phyloP scores from a whole-genome alignment of 768 basidiomycete genomes.

The Collybia sordida region DNA sequence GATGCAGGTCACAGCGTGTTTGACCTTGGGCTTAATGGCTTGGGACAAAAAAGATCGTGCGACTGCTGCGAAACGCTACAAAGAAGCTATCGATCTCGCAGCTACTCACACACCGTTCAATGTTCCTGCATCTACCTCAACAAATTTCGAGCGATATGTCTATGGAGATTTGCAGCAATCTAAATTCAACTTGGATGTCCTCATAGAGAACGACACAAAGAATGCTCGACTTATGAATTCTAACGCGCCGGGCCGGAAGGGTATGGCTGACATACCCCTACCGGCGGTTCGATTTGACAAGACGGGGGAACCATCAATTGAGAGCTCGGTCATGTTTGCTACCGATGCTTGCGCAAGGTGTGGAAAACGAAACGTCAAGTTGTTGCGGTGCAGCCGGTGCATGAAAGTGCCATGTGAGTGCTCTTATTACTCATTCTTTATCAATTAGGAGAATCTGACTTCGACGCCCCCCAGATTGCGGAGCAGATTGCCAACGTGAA shows the following conservation, averaged over 20 bases:
- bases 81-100: slow-evolving; percentile 28
- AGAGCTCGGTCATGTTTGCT: slow-evolving; percentile 20
- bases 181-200: slow-evolving; percentile 21
- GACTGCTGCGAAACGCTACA: slow-evolving; percentile 30
- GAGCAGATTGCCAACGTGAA: slow-evolving; percentile 22
- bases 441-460: not conserved
- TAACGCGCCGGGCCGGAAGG: slow-evolving; percentile 16
- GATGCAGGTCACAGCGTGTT: slow-evolving; percentile 26
- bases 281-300: slow-evolving; percentile 17
- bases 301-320: slow-evolving; percentile 12
- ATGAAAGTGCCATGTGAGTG: slow-evolving; percentile 26
- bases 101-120: slow-evolving; percentile 21
- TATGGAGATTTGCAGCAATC: slow-evolving; percentile 17
- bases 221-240: slow-evolving; percentile 14
- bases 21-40: slow-evolving; percentile 29
- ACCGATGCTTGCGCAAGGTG: slow-evolving; percentile 29
- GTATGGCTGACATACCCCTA: slow-evolving; percentile 17
- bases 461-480: slow-evolving; percentile 15
- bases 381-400: slow-evolving; percentile 25
- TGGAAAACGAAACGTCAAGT: slow-evolving; percentile 22
- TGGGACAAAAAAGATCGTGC: slow-evolving; percentile 30
- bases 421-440: not conserved
- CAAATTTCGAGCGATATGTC: slow-evolving; percentile 22
- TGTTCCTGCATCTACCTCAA: slow-evolving; percentile 7
- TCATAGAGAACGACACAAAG: slow-evolving; percentile 21